phyloP scores from a whole-genome alignment of 1,284 basidiomycete genomes.

The Trichosporon inkin region DNA sequence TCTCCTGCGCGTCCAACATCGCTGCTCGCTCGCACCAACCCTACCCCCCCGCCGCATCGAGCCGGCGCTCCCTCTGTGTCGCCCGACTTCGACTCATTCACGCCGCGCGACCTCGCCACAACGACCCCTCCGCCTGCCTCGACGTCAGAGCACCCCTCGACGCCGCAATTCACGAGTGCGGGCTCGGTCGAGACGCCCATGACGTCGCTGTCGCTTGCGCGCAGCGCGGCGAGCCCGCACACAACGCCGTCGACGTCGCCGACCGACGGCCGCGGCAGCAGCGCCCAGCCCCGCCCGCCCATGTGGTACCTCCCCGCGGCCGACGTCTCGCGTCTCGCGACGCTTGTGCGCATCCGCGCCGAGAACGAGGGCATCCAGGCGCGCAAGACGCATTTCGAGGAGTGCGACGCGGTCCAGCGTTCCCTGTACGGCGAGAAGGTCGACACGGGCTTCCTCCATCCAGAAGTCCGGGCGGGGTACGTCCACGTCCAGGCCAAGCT shows the following conservation, averaged over 20 bases:
- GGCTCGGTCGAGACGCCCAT: conserved; percentile 7
- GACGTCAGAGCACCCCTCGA: neutral
- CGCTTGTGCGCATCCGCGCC: conserved; percentile 36
- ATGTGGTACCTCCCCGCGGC: conserved; percentile 50
- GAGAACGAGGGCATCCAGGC: conserved; percentile 12
- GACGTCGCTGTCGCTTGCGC: neutral
- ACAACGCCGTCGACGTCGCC: conserved; percentile 4
- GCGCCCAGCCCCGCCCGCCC: conserved; percentile 1
- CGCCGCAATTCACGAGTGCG: neutral
- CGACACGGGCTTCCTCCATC: conserved; percentile 62
- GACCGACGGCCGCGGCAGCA: neutral
- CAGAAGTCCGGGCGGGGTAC: conserved; percentile 66
- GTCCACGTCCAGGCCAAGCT: conserved; percentile 64
- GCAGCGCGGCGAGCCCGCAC: conserved; percentile 4
- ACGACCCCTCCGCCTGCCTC: neutral
- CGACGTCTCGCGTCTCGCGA: conserved; percentile 44
- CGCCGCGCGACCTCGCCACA: neutral
- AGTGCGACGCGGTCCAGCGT: conserved; percentile 63
- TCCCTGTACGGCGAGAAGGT: conserved; percentile 62
- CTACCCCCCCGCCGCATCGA: conserved; percentile 17
- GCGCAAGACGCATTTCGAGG: conserved; percentile 27
- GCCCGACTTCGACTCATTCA: neutral
- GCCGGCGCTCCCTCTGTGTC: conserved; percentile 6
- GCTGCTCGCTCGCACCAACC: conserved; percentile 15
- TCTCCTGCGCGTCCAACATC: conserved; percentile 5